Evolutionary conservation across 2,329 filamentous ascomycete genomes (phyloP), one percentile per base, ranked within the genome.

Genomic region (Madurella mycetomatis): DNA sequence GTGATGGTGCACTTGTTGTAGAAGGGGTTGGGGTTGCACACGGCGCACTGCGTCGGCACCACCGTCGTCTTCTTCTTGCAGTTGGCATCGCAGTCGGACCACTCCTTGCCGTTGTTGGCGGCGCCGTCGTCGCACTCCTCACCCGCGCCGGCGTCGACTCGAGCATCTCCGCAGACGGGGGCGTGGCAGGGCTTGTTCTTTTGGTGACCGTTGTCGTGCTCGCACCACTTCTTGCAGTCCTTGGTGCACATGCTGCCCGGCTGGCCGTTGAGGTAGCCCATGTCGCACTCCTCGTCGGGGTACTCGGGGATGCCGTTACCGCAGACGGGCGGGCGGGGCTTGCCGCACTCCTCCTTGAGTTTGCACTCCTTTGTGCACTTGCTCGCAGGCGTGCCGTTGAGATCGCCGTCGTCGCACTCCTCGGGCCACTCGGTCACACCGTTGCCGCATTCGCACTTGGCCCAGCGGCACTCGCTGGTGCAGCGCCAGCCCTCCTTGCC

Each of bases 1-100:
- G 58, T 60, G 55, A 60, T 56, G 50, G 50, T 53, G 53, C 58
- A 60, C 55, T 54, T 54, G 51, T 60, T 60, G 55, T 54, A 56
- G 51, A 58, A 56, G 18, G 58, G 58, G 48, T 56, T 60, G 9
- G 58, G 58, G 48, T 58, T 58, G 55, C 58, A 60, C 1, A 42
- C 48, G 32, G 30, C 53, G 50, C 58, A 60, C n/a, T 47, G 31
- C 19, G 30, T 15, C 52, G 25, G 3, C 25, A 25, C 25, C 25
- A 25, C 41, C 12, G 30, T 2, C 16, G 9, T 30, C 44, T 51
- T 53, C 17, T 42, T 41, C 41, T 56, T 56, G 51, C 56, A 56
- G 46, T 39, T 31, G 12, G 42, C 16, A 42, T 53, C 50, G 54
- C 57, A 59, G 30, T 9, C 4, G 2, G 48, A 52, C 43, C 45